Conservation (phyloP, 2,329 filamentous ascomycete genomes). For the Colletotrichum cuscutae region DNA sequence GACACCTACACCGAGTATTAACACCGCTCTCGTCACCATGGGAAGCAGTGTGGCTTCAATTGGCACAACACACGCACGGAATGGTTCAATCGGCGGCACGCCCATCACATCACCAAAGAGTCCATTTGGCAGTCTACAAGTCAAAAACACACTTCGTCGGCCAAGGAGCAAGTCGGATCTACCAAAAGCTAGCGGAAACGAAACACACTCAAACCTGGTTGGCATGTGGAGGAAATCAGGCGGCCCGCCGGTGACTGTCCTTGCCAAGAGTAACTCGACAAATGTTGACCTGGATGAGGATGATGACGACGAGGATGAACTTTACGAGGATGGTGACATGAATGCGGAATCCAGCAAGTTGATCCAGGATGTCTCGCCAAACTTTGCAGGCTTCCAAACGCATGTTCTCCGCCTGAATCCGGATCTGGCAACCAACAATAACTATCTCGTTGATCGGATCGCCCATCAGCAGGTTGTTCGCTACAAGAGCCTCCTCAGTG, state of each 20-base stretch:
- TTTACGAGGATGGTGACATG: conserved; percentile 67
- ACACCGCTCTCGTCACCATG: conserved; percentile 67
- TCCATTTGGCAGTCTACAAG: conserved; percentile 55
- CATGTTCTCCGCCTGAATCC: conserved; percentile 82
- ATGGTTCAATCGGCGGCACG: conserved; percentile 68
- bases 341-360: conserved; percentile 70
- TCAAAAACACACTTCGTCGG: conserved; percentile 62
- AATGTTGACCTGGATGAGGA: conserved; percentile 53
- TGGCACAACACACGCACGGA: conserved; percentile 65
- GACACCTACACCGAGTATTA: conserved; percentile 65
- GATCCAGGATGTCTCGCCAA: conserved; percentile 77
- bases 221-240: conserved; percentile 63
- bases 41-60: conserved; percentile 65
- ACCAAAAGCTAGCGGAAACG: conserved; percentile 49
- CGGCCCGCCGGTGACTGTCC: conserved; percentile 62
- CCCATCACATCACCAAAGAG: conserved; percentile 65
- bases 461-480: conserved; percentile 82
- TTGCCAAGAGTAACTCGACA: conserved; percentile 48
- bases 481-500: conserved; percentile 80
- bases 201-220: conserved; percentile 52
- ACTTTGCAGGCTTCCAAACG: conserved; percentile 78
- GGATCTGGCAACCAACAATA: conserved; percentile 64
- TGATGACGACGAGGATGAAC: conserved; percentile 69
- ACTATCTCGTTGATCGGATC: conserved; percentile 80
- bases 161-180: conserved; percentile 66